Conservation (phyloP, 305 asterid genomes). For the Solanum hybrid region DNA sequence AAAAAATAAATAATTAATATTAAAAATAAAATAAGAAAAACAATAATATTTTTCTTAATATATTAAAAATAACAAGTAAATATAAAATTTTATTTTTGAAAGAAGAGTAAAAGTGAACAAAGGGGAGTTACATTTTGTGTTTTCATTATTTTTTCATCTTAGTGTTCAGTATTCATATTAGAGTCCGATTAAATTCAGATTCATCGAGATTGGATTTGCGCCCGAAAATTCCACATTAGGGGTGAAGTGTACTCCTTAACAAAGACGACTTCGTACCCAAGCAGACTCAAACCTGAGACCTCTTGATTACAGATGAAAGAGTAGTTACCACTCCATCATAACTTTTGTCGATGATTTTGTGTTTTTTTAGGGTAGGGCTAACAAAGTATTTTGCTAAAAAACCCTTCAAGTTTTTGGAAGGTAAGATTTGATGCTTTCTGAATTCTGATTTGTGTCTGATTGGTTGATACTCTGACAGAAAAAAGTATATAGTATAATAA, state of each 20-base stretch:
- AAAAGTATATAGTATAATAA: background rate
- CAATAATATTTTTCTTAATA: background rate
- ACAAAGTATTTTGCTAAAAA: background rate
- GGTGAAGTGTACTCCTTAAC: background rate
- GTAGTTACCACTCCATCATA: fast-evolving
- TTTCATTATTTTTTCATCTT: background rate
- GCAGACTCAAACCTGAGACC: too few species aligned
- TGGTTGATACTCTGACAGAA: background rate
- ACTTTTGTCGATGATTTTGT: background rate
- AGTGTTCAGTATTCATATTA: fast-evolving
- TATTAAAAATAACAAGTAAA: background rate
- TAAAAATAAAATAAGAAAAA: background rate
- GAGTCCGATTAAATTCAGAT: background rate
- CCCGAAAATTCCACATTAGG: fast-evolving
- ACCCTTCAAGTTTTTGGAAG: background rate
- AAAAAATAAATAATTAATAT: too few species aligned
- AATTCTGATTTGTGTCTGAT: background rate
- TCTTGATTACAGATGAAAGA: fast-evolving
- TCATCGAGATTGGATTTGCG: too few species aligned
- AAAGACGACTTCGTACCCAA: too few species aligned
- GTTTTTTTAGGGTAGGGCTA: background rate
- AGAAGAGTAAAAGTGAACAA: background rate
- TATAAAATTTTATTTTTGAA: background rate
- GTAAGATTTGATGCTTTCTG: background rate
- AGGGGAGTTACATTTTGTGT: background rate